A percentile compares a stretch with the other conserved stretches of the same genome.
Conservation (phyloP, 176 grass and related monocot species). For the Aegilops speltoides region DNA sequence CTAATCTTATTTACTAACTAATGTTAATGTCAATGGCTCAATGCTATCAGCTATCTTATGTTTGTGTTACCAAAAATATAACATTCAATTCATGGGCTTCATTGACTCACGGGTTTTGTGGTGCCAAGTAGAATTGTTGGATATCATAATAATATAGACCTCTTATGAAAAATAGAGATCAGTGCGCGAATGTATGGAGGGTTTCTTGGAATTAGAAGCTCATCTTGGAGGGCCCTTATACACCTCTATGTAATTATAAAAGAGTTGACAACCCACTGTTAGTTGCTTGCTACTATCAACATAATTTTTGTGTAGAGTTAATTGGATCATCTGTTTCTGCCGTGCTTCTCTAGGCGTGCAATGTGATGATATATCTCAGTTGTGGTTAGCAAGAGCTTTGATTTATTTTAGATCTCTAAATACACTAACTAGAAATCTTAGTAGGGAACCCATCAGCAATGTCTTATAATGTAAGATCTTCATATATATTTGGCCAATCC, state of each 20-base stretch:
- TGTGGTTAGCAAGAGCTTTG: background rate
- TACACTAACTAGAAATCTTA: background rate
- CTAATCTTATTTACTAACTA: background rate
- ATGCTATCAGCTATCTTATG: background rate
- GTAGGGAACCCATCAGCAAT: background rate
- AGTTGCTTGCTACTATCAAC: background rate
- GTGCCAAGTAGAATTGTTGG: background rate
- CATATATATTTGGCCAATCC: background rate
- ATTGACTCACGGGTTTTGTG: background rate
- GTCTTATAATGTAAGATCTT: background rate
- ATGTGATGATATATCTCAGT: background rate
- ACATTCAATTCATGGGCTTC: background rate
- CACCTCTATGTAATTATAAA: background rate
- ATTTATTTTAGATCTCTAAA: background rate
- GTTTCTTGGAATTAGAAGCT: slow-evolving; percentile 2
- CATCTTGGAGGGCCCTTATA: background rate
- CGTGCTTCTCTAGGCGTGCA: background rate
- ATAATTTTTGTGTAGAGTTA: background rate
- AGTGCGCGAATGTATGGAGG: background rate
- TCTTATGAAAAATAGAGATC: too few species aligned
- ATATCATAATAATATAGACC: too few species aligned
- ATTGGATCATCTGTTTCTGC: background rate
- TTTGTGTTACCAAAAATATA: slow-evolving; percentile 11
- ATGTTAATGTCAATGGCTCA: background rate
- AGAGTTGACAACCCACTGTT: background rate